A percentile compares a stretch with the other conserved stretches of the same genome.
Evolutionary conservation across 2,329 filamentous ascomycete species (phyloP).

Genomic region (Xylariaceae sp.): DNA sequence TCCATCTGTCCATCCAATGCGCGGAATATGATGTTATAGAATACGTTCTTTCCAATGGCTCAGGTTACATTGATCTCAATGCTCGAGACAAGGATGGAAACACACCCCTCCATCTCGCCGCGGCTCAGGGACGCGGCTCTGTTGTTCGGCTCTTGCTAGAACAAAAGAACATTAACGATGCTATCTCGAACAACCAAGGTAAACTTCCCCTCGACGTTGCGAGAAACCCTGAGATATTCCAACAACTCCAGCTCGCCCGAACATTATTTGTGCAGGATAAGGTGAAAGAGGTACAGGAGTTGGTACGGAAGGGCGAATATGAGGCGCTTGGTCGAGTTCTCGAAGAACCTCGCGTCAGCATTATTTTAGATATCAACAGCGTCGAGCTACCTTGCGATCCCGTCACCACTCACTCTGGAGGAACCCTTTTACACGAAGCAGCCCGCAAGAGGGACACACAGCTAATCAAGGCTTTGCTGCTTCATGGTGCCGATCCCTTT

Average conservation of each 20-base stretch:
- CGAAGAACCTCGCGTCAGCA: constrained; percentile 79
- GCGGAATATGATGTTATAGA: constrained; percentile 89
- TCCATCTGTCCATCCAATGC: constrained; percentile 93
- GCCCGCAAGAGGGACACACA: constrained; percentile 81
- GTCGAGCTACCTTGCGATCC: constrained; percentile 81
- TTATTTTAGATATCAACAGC: constrained; percentile 85
- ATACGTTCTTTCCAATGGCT: constrained; percentile 78
- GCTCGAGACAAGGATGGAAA: constrained; percentile 90
- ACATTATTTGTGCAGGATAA: constrained; percentile 87
- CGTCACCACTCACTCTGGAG: constrained; percentile 72
- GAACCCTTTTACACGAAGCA: constrained; percentile 88
- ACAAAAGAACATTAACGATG: constrained; percentile 80
- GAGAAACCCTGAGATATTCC: constrained; percentile 89
- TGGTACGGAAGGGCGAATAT: constrained; percentile 70
- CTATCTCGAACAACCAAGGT: constrained; percentile 75
- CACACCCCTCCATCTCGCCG: constrained; percentile 83
- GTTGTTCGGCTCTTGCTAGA: constrained; percentile 81
- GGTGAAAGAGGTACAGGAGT: constrained; percentile 74
- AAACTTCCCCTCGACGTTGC: constrained; percentile 84
- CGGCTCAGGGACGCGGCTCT: constrained; percentile 70
- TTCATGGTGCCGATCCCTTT: constrained; percentile 95
- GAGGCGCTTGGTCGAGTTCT: constrained; percentile 71
- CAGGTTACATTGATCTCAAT: constrained; percentile 71
- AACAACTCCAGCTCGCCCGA: constrained; percentile 83
- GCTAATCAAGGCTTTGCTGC: constrained; percentile 81